Evolutionary conservation across 2,329 filamentous ascomycete genomes (phyloP).

Genomic region (Cladosporium oxysporum): DNA sequence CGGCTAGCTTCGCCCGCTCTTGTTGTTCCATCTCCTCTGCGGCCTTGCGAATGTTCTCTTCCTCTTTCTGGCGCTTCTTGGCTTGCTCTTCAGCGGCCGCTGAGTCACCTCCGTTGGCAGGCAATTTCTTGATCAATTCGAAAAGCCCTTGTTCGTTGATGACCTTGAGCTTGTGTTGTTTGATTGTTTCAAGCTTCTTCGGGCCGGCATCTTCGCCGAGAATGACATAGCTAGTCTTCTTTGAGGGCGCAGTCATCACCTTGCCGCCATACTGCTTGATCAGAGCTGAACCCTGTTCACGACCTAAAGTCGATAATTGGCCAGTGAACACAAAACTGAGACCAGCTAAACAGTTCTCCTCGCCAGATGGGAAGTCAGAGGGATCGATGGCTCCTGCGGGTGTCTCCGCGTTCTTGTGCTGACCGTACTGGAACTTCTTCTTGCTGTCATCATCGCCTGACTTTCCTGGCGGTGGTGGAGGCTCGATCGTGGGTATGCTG

Average conservation of each 20-base stretch:
- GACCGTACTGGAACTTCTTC: conserved; percentile 76
- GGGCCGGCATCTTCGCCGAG: conserved; percentile 89
- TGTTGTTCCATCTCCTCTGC: conserved; percentile 84
- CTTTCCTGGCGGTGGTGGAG: conserved; percentile 79
- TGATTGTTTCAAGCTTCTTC: conserved; percentile 86
- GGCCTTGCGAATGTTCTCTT: conserved; percentile 76
- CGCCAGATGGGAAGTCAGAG: conserved; percentile 76
- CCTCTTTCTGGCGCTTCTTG: conserved; percentile 81
- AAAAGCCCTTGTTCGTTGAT: conserved; percentile 94
- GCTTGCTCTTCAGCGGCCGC: conserved; percentile 84
- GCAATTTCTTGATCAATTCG: conserved; percentile 76
- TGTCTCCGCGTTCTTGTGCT: conserved; percentile 49
- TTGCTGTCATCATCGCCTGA: conserved; percentile 52
- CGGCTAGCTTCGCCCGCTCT: conserved; percentile 53
- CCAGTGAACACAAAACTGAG: conserved; percentile 96
- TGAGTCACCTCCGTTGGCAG: conserved; percentile 82
- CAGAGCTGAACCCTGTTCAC: conserved; percentile 80
- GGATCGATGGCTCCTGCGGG: conserved; percentile 64
- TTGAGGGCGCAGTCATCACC: conserved; percentile 79
- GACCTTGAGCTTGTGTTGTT: conserved; percentile 76
- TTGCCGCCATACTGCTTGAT: conserved; percentile 96
- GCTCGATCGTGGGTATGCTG: conserved; percentile 77
- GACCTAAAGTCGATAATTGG: conserved; percentile 73
- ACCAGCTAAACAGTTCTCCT: conserved; percentile 85
- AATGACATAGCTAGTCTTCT: conserved; percentile 92